These are phyloP conservation scores for Microbotryum intermedium DNA, from an alignment of 1,284 basidiomycete genomes.

Conservation along the genomic window DNA sequence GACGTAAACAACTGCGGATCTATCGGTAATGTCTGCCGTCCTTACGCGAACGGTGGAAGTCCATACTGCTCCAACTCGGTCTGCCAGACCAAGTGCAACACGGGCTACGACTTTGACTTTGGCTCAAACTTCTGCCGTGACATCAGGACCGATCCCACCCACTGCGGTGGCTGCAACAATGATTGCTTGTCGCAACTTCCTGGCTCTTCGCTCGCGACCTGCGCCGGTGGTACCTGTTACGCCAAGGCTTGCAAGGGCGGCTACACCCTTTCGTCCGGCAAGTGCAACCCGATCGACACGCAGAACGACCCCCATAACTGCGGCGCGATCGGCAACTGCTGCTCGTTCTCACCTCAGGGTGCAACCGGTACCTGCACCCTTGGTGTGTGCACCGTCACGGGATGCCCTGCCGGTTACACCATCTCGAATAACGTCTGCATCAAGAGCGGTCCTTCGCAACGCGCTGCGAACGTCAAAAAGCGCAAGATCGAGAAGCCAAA, in stretches of 20 bases:
- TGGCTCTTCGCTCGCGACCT: not conserved
- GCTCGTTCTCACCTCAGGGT: slow-evolving; percentile 1
- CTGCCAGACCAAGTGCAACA: slow-evolving; percentile 13
- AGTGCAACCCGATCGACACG: slow-evolving; percentile 26
- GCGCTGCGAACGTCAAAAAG: slow-evolving; percentile 13
- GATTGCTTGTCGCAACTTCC: not conserved
- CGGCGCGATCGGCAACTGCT: slow-evolving; percentile 2
- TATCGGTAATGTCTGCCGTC: slow-evolving; percentile 10
- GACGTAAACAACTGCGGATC: slow-evolving; percentile 23
- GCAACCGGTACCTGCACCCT: slow-evolving; percentile 2
- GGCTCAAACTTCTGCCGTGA: slow-evolving; percentile 13
- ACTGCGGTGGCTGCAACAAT: slow-evolving; percentile 6
- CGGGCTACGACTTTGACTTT: slow-evolving; percentile 19
- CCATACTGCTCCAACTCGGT: slow-evolving; percentile 10
- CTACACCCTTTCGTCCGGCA: slow-evolving; percentile 16
- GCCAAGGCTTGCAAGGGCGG: slow-evolving; percentile 37
- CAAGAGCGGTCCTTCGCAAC: not conserved
- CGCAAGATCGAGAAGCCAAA: slow-evolving; percentile 3
- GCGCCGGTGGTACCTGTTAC: slow-evolving; percentile 1
- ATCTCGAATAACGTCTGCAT: slow-evolving; percentile 6
- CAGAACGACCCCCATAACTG: not conserved
- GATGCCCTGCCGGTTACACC: slow-evolving; percentile 8
- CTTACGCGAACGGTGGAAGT: slow-evolving; percentile 14
- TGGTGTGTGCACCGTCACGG: slow-evolving; percentile 2
- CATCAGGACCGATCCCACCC: slow-evolving; percentile 12